These are phyloP conservation scores for Podospora didyma DNA, from an alignment of 495 filamentous ascomycete genomes.

Conservation along the genomic window DNA sequence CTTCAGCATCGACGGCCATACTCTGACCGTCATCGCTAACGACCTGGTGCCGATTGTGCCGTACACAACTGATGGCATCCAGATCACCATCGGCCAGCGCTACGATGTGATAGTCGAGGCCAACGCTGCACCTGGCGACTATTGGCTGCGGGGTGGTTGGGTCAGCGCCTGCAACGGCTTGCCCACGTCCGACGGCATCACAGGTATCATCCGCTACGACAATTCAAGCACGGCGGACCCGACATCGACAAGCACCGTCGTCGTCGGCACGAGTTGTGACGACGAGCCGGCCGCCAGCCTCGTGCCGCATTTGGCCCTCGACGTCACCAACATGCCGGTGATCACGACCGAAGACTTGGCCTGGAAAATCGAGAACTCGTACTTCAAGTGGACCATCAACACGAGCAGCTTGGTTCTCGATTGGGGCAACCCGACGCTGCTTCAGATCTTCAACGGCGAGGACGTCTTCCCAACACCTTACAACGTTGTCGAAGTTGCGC, in stretches of 20 bases:
- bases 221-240: constrained; percentile 28
- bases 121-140: constrained; percentile 43
- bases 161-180: constrained; percentile 44
- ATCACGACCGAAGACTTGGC: constrained; percentile 17
- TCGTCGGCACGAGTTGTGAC: constrained; percentile 10
- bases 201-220: constrained; percentile 56
- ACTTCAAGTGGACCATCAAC: constrained; percentile 36
- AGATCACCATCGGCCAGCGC: constrained; percentile 61
- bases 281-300: constrained; percentile 28
- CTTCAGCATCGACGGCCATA: constrained; percentile 48
- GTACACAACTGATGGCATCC: constrained; percentile 42
- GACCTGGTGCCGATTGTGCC: constrained; percentile 52
- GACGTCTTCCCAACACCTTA: constrained; percentile 28
- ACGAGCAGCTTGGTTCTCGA: constrained; percentile 24
- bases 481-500: constrained; percentile 26
- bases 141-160: constrained; percentile 49
- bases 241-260: constrained; percentile 25
- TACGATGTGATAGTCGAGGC: constrained; percentile 64
- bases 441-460: constrained; percentile 19
- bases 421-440: constrained; percentile 30
- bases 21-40: constrained; percentile 45
- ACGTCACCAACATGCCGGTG: constrained; percentile 23
- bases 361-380: constrained; percentile 9
- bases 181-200: constrained; percentile 39
- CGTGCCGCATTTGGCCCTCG: constrained; percentile 27